A percentile compares a stretch with the other conserved stretches of the same genome.
Evolutionary conservation across 768 basidiomycete genomes (phyloP).

Genomic region (Leccinum imitatum): DNA sequence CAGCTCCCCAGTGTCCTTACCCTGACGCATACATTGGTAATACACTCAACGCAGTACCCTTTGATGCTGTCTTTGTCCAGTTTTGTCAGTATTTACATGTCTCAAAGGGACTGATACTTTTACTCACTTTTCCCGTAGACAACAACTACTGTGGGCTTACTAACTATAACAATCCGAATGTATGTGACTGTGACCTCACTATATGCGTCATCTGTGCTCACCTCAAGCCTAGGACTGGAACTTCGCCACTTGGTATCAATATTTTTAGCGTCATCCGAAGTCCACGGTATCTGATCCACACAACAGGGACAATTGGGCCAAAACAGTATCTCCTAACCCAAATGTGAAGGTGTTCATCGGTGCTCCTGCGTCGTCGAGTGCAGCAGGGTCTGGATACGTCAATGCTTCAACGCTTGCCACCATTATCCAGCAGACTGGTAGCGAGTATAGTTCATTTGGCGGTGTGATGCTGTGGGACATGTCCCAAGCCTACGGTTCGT

Average conservation of each 20-base stretch:
- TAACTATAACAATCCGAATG: constrained; percentile 46
- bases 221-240: constrained; percentile 44
- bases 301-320: constrained; percentile 51
- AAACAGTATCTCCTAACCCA: constrained; percentile 41
- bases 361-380: constrained; percentile 43
- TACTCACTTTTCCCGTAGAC: constrained; percentile 30
- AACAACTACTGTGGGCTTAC: constrained; percentile 48
- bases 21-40: constrained; percentile 46
- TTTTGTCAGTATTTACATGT: constrained; percentile 35
- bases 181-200: constrained; percentile 11
- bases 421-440: constrained; percentile 36
- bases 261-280: neutral
- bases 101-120: neutral
- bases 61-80: constrained; percentile 53
- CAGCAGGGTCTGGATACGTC: constrained; percentile 48
- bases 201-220: neutral
- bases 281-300: neutral
- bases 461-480: constrained; percentile 48
- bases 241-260: constrained; percentile 40
- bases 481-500: constrained; percentile 44
- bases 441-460: constrained; percentile 44
- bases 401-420: constrained; percentile 32
- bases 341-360: constrained; percentile 52
- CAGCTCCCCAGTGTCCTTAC: constrained; percentile 46
- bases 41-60: constrained; percentile 41